Base-by-base conservation (phyloP, 768 basidiomycete species). In the Agaricus sinodeliciosus region DNA sequence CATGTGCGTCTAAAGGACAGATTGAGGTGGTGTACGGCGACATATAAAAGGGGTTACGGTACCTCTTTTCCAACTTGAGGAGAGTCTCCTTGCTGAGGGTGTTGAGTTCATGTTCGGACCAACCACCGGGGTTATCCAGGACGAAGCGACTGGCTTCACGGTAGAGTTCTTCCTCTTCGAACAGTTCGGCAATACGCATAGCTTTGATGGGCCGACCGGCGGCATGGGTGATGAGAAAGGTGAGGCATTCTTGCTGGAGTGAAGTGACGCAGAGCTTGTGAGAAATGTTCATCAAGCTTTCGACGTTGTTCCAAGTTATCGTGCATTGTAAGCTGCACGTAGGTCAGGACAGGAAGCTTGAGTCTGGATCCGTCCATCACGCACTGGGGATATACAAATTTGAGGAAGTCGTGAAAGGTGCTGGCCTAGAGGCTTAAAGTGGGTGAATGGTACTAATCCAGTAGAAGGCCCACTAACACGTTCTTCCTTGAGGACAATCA, bases 271-370 rank as follows among this genome's bases (percentile, higher is more conserved):
- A 88, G 51, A 95, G 82, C 63, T 93, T 94, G 67, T 90, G 84
- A 2, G 91, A 84, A 18, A 95, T 86, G 62, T 94, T 90, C 82
- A 94, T 87, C 39, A 92, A 77, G 37, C 86, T 85, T 60, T 91
- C 92, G 25, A 92, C 94, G 65, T 96, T 96, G 60, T 90, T 89
- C 91, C 94, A 97, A 0, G 90, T 87, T 49, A 95, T 93, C 8
- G 90, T 90, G 69, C 93, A 95, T 58, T 93, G 88, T 50, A 94
- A 74, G 58, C 87, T 90, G 60, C 19, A 37, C 31, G 47, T 59
- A 12, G 49, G 53, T 11, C 1, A 43, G 8, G 34, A 49, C 11
- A 13, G 37, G 2, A 34, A 49, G 15, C 25, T 12, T 7, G 18
- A 51, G 40, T 27, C 31, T 8, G 11, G 31, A 31, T 5, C 6